Evolutionary conservation across 257 asterid species (phyloP).

Genomic region (Fraxinus americana): DNA sequence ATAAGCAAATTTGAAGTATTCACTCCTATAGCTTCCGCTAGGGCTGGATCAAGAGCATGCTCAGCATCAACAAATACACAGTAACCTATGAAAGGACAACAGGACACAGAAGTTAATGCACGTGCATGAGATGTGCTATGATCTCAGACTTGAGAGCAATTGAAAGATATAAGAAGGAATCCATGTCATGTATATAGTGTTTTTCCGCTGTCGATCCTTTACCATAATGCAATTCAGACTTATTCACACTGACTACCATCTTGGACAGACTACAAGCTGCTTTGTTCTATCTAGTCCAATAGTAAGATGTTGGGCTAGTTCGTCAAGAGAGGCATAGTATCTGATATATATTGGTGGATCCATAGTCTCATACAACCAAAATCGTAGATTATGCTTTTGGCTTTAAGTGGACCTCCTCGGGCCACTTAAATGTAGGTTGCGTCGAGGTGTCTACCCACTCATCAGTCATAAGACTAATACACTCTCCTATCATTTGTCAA

Average conservation of each 20-base stretch:
- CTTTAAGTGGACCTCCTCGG: neutral
- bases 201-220: neutral
- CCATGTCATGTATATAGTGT: neutral
- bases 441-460: neutral
- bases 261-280: neutral
- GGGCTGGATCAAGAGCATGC: conserved; percentile 93
- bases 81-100: conserved; percentile 49
- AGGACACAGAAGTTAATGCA: conserved; percentile 18
- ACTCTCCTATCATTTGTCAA: neutral
- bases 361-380: neutral
- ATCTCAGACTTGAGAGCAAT: neutral
- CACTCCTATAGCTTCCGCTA: conserved; percentile 92
- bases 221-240: neutral
- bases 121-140: neutral
- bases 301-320: neutral
- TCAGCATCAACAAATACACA: conserved; percentile 98
- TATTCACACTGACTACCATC: neutral
- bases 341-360: neutral
- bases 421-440: neutral
- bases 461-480: neutral
- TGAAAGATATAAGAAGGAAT: neutral
- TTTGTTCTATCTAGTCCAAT: neutral
- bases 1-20: conserved; percentile 78
- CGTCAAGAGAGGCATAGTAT: neutral
- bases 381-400: neutral